phyloP scores from a whole-genome alignment of 2,329 filamentous ascomycete genomes.

The Trichoderma endophyticum region DNA sequence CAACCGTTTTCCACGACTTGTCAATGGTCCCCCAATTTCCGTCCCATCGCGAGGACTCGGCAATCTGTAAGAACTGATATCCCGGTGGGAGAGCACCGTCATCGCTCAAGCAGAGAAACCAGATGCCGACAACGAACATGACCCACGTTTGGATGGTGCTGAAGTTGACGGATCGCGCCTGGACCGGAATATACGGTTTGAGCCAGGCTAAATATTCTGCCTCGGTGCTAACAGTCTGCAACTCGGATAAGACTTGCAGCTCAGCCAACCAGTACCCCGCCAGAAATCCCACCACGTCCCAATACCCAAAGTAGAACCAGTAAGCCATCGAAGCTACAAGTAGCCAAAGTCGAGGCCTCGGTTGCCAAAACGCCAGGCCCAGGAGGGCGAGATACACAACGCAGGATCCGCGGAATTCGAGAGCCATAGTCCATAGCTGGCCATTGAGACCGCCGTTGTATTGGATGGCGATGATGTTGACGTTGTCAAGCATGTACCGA shows the following conservation, averaged over 20 bases:
- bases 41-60: constrained; percentile 9
- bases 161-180: neutral
- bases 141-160: neutral
- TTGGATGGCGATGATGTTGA: constrained; percentile 14
- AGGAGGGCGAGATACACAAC: neutral
- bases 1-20: constrained; percentile 14
- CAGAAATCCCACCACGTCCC: constrained; percentile 10
- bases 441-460: constrained; percentile 5
- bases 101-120: constrained; percentile 11
- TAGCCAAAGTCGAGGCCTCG: constrained; percentile 1
- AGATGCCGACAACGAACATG: neutral
- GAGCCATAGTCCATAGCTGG: constrained; percentile 15
- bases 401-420: constrained; percentile 11
- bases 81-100: constrained; percentile 11
- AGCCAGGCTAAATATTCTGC: neutral
- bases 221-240: neutral
- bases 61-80: constrained; percentile 11
- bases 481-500: constrained; percentile 13
- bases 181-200: constrained; percentile 10
- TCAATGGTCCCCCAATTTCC: neutral
- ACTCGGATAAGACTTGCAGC: constrained; percentile 1
- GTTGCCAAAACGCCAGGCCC: constrained; percentile 1
- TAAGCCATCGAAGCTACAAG: constrained; percentile 7
- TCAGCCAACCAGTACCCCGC: constrained; percentile 14
- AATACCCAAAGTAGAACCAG: constrained; percentile 13